phyloP scores from a whole-genome alignment of 1,284 basidiomycete species.

The Ganoderma sinense region DNA sequence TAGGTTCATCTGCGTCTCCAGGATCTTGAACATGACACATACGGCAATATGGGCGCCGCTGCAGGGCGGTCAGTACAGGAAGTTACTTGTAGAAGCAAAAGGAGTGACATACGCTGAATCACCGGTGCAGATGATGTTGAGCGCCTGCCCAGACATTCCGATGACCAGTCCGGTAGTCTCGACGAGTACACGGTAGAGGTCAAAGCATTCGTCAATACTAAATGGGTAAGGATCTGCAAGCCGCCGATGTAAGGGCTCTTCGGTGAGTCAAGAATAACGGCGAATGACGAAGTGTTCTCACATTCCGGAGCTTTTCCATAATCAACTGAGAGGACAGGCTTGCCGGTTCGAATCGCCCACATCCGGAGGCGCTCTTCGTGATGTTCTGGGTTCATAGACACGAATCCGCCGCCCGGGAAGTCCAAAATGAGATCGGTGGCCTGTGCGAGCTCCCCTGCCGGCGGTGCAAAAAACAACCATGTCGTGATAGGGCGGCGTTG shows the following conservation, averaged over 20 bases:
- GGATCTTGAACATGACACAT: constrained; percentile 83
- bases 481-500: constrained; percentile 85
- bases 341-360: constrained; percentile 85
- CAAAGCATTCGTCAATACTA: constrained; percentile 94
- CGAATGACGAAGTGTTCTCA: constrained; percentile 46
- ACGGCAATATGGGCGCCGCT: constrained; percentile 89
- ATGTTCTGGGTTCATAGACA: constrained; percentile 94
- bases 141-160: constrained; percentile 83
- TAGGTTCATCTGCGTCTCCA: constrained; percentile 70
- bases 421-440: constrained; percentile 89
- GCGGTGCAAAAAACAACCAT: constrained; percentile 85
- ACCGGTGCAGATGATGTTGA: constrained; percentile 83
- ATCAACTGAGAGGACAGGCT: constrained; percentile 88
- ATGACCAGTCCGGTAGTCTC: constrained; percentile 84
- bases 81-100: constrained; percentile 13
- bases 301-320: constrained; percentile 98
- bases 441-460: constrained; percentile 70
- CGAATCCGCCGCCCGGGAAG: constrained; percentile 95
- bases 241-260: background rate
- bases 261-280: constrained; percentile 11
- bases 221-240: constrained; percentile 90
- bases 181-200: constrained; percentile 84
- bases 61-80: constrained; percentile 18
- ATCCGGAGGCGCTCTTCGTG: constrained; percentile 93
- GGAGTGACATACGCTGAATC: constrained; percentile 86